These are phyloP conservation scores for Termitomyces titanicus DNA, from an alignment of 768 basidiomycete genomes.

Conservation along the genomic window DNA sequence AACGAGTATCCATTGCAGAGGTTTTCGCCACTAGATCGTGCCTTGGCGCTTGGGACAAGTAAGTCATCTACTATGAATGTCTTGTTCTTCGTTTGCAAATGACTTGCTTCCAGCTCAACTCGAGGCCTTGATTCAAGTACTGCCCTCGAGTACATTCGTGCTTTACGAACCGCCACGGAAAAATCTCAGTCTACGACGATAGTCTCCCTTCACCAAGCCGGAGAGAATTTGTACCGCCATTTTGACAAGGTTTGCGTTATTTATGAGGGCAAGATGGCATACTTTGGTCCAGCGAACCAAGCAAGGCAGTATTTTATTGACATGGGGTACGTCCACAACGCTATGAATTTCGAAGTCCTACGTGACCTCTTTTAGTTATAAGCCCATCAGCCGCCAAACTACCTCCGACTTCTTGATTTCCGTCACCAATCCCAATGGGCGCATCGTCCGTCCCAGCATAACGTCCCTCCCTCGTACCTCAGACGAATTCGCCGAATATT, in stretches of 20 bases:
- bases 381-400: constrained; percentile 58
- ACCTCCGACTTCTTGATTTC: too few relatives aligned
- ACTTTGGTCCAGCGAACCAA: constrained; percentile 63
- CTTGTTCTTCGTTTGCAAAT: not conserved
- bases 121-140: constrained; percentile 66
- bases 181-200: constrained; percentile 53
- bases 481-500: constrained; percentile 52
- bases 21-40: constrained; percentile 52
- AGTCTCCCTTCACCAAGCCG: constrained; percentile 85
- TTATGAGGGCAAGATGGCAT: constrained; percentile 71
- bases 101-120: constrained; percentile 44
- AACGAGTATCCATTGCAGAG: constrained; percentile 67
- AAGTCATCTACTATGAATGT: not conserved
- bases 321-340: constrained; percentile 16
- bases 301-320: constrained; percentile 65
- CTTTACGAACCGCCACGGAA: constrained; percentile 63
- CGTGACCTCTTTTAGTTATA: constrained; percentile 34
- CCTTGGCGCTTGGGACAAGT: constrained; percentile 39
- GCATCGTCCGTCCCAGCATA: constrained; percentile 43
- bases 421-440: constrained; percentile 59
- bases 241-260: too few relatives aligned
- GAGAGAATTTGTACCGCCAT: too few relatives aligned
- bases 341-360: not conserved
- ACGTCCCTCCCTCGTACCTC: constrained; percentile 49
- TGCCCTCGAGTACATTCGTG: constrained; percentile 68